Base-by-base conservation (phyloP, 2,329 filamentous ascomycete species). In the Amesomyces nigricolor region DNA sequence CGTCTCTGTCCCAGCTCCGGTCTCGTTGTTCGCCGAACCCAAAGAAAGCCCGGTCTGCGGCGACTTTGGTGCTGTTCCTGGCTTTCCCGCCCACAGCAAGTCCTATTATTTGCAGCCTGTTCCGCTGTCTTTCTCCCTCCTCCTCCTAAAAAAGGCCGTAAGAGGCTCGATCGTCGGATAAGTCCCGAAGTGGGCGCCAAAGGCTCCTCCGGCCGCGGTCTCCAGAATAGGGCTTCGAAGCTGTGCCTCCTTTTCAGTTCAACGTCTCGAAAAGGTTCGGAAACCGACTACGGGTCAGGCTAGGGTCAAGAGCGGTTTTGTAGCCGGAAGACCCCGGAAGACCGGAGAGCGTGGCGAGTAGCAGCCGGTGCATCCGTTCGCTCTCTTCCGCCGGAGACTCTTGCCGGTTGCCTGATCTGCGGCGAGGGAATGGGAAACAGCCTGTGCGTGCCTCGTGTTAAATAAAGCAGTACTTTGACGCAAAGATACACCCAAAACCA, bases 321-420 rank as follows among this genome's bases (percentile, higher is more conserved):
- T 32, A 39, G 40, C 46, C 26, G 47, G 35, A 47, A 40, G 11
- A 26, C 32, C 32, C 46, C 26, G 47, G 35, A 47, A 40, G 11
- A 26, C 32, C 32, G 39, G 39, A 5, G 39, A 22, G 8, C 22
- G 30, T 49, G 39, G 10, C 47, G 22, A 17, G 3, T 32, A 42
- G 39, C 42, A 51, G 43, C 53, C 38, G 47, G 14, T 42, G 47
- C 37, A 42, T 42, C 37, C 53, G 47, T 45, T 37, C 35, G 26
- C 26, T 35, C 32, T 35, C 3, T 10, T 11, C 10, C 19, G 42
- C 47, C 11, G 19, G 37, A n/a, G 46, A 8, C 32, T 16, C 16
- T 9, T n/a, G 35, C 32, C 35, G 22, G 40, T 46, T 16, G 14
- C 46, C 22, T 30, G 39, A 47, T 47, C 44, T 26, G 44, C 51